Evolutionary conservation across 306 rosid species (phyloP).

Genomic region (Sechiopsis laciniata): DNA sequence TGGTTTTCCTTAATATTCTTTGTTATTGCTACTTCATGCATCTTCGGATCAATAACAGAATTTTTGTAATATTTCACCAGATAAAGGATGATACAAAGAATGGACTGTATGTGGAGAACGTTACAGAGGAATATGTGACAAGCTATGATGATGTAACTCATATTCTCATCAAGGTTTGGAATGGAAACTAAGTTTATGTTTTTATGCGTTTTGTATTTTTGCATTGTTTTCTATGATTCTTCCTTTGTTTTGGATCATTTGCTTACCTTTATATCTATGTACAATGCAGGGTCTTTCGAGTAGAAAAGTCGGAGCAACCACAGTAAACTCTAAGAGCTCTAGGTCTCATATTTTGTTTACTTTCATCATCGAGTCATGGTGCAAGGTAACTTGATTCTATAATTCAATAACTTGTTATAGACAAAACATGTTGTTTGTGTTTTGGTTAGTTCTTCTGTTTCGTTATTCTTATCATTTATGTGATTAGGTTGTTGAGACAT

Average conservation of each 20-base stretch:
- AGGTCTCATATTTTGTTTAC: constrained; percentile 86
- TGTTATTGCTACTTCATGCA: no score
- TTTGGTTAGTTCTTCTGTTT: background rate
- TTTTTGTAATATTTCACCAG: background rate
- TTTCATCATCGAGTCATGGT: constrained; percentile 80
- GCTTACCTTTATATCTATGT: constrained; percentile 15
- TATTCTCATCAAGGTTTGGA: background rate
- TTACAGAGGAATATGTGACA: no score
- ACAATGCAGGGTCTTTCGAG: constrained; percentile 86
- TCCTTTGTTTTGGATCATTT: background rate
- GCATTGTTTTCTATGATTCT: background rate
- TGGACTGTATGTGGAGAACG: no score
- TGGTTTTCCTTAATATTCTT: no score
- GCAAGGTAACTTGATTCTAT: constrained; percentile 54
- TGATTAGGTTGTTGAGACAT: no score
- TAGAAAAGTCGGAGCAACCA: constrained; percentile 88
- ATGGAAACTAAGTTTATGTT: background rate
- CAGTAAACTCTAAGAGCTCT: constrained; percentile 82
- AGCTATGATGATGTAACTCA: no score
- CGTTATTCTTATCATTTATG: constrained; percentile 1
- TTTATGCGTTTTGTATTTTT: background rate
- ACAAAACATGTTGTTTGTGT: background rate
- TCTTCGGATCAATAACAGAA: no score
- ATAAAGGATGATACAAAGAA: no score
- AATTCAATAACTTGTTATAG: background rate